A percentile compares a stretch with the other conserved stretches of the same genome.
Conservation (phyloP, 768 basidiomycete genomes). For the Mycena vitilis region DNA sequence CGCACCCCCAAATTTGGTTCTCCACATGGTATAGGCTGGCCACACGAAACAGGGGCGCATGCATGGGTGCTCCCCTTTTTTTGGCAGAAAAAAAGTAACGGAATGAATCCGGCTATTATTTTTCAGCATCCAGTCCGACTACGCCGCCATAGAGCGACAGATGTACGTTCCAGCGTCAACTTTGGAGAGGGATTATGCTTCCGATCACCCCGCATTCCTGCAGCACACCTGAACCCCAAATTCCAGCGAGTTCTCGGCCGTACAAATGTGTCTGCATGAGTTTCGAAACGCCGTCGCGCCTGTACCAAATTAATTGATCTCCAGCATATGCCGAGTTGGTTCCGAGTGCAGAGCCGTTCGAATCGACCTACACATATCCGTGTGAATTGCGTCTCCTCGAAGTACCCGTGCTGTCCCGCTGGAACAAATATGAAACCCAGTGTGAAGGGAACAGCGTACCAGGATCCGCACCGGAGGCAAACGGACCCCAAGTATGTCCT, state of each 20-base stretch:
- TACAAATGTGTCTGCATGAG: background rate
- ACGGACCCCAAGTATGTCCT: background rate
- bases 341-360: no score
- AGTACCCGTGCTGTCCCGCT: background rate
- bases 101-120: no score
- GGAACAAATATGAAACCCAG: constrained; percentile 3
- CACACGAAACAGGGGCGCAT: no score
- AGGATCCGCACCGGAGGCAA: constrained; percentile 29
- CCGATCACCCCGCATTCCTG: constrained; percentile 20
- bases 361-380: no score
- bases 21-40: no score
- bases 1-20: background rate
- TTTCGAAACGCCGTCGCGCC: background rate
- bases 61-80: background rate
- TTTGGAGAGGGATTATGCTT: background rate
- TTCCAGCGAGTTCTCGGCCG: constrained; percentile 4
- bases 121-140: no score
- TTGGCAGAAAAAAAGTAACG: background rate
- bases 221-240: background rate
- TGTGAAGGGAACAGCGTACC: background rate
- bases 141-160: background rate
- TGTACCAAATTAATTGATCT: background rate
- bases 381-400: background rate
- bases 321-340: no score
- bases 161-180: background rate